These are phyloP conservation scores for Dentipellis sp. DNA, from an alignment of 768 basidiomycete species.

Conservation along the genomic window DNA sequence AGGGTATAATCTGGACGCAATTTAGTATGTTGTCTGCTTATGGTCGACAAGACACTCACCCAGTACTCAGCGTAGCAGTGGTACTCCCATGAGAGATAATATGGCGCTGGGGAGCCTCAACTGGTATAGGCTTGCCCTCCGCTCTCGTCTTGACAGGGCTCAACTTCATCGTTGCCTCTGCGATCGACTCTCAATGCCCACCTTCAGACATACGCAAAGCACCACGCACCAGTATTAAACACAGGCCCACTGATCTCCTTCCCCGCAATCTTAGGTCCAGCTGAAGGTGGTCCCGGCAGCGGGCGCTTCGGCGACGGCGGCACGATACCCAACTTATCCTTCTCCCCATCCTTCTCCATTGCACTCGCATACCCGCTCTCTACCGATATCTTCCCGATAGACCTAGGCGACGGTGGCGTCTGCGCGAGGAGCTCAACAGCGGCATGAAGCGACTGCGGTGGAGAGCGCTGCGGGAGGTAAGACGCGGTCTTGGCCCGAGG, in stretches of 20 bases:
- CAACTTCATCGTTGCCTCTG: conserved; percentile 63
- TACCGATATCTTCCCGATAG: conserved; percentile 4
- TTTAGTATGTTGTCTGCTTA: neutral
- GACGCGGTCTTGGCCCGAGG: conserved; percentile 29
- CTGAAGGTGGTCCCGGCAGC: conserved; percentile 2
- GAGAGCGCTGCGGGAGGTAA: conserved; percentile 43
- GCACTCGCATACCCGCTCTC: conserved; percentile 14
- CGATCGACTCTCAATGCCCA: neutral
- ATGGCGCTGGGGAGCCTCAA: conserved; percentile 24
- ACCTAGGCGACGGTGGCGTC: conserved; percentile 8
- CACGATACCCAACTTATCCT: neutral
- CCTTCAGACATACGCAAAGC: neutral
- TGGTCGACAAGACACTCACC: conserved; percentile 36
- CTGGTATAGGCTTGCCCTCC: conserved; percentile 52
- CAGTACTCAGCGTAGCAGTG: conserved; percentile 47
- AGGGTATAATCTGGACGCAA: conserved; percentile 53
- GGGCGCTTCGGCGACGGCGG: neutral
- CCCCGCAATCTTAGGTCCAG: conserved; percentile 25
- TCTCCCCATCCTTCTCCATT: neutral
- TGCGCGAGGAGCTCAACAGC: conserved; percentile 56
- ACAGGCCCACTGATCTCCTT: conserved; percentile 64
- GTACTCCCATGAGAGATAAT: conserved; percentile 5
- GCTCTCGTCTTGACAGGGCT: conserved; percentile 65
- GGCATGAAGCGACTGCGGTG: conserved; percentile 65
- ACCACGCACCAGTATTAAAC: conserved; percentile 52